Percentiles rank a stretch among this genome's conserved stretches.
phyloP scores from a whole-genome alignment of 139 green algal genomes.

The Tetradesmus lagerheimii region DNA sequence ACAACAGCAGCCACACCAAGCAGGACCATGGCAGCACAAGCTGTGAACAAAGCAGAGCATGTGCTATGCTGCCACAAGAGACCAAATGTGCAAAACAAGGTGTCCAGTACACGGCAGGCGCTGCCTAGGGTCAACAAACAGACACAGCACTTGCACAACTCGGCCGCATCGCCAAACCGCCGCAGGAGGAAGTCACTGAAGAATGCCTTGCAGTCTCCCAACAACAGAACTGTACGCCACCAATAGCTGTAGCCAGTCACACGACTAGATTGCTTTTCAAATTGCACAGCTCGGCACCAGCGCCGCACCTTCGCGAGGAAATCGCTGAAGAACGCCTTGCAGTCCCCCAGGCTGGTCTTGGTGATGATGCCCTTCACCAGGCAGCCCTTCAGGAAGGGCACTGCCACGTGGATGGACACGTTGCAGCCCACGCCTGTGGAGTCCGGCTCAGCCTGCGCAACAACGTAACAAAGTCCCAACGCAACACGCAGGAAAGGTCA shows the following conservation, averaged over 20 bases:
- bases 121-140: no score
- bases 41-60: no score
- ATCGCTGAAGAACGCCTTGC: constrained; percentile 16
- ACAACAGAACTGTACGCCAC: no score
- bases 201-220: neutral
- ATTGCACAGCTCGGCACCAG: neutral
- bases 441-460: constrained; percentile 18
- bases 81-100: no score
- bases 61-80: no score
- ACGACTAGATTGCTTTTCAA: no score
- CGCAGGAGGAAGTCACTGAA: constrained; percentile 30
- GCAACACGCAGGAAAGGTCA: neutral
- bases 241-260: no score
- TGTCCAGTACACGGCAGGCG: no score
- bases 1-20: no score
- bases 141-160: neutral
- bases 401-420: constrained; percentile 40
- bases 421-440: constrained; percentile 15
- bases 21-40: no score
- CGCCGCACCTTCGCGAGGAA: constrained; percentile 7
- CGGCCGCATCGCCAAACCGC: no score
- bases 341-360: constrained; percentile 28
- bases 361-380: constrained; percentile 36
- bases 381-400: constrained; percentile 35
- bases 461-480: neutral